A percentile compares a stretch with the other conserved stretches of the same genome.
phyloP scores from a whole-genome alignment of 192 early-diverging fungal species.

The Linnemannia elongata region DNA sequence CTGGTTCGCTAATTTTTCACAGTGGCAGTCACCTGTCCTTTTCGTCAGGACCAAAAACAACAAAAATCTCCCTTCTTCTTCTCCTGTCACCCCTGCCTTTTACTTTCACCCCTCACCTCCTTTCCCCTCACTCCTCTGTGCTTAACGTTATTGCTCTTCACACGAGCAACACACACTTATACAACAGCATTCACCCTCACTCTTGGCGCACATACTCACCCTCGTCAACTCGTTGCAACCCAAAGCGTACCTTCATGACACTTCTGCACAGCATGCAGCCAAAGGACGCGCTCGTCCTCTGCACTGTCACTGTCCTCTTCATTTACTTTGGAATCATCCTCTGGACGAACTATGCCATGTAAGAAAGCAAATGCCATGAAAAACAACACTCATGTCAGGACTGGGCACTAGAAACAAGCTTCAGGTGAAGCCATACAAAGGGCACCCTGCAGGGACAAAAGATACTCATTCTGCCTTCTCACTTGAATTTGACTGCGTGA shows the following conservation, averaged over 20 bases:
- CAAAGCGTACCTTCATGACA: neutral
- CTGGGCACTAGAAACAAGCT: neutral
- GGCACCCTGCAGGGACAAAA: neutral
- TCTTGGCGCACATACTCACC: neutral
- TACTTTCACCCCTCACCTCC: neutral
- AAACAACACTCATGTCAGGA: neutral
- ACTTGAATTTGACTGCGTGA: neutral
- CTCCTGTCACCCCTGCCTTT: neutral
- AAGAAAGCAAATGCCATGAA: neutral
- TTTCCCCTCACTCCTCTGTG: neutral
- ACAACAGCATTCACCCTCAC: neutral
- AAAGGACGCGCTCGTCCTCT: constrained; percentile 49
- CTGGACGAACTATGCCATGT: constrained; percentile 46
- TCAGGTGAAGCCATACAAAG: neutral
- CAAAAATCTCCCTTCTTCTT: neutral
- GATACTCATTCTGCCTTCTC: neutral
- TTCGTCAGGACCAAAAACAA: neutral
- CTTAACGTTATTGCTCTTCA: neutral
- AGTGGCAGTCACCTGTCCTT: neutral
- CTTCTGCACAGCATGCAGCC: constrained; percentile 17
- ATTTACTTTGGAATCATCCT: constrained; percentile 38
- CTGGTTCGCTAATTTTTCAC: neutral
- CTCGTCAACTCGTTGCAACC: no score
- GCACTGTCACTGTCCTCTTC: constrained; percentile 42
- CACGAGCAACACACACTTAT: neutral